These are phyloP conservation scores for Russula compacta DNA, from an alignment of 768 basidiomycete species.

Conservation along the genomic window DNA sequence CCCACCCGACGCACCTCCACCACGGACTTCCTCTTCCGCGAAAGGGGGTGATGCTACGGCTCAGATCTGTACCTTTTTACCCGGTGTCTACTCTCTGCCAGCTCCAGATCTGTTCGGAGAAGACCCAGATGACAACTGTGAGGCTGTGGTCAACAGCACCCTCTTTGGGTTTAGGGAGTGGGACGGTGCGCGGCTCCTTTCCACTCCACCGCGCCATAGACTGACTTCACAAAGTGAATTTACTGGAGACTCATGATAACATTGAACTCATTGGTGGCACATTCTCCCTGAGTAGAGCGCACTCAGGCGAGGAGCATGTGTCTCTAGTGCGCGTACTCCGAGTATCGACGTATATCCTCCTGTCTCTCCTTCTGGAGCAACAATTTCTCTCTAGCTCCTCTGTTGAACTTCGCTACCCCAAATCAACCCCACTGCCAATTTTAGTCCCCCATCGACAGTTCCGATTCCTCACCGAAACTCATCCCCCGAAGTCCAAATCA, in stretches of 20 bases:
- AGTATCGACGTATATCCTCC: slow-evolving; percentile 43
- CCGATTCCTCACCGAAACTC: slow-evolving; percentile 12
- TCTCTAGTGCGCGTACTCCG: slow-evolving; percentile 42
- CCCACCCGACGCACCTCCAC: slow-evolving; percentile 23
- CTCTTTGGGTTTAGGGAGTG: slow-evolving; percentile 46
- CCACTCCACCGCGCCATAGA: not conserved
- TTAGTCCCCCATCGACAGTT: not conserved
- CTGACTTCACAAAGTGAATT: slow-evolving; percentile 11
- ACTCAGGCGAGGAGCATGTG: slow-evolving; percentile 34
- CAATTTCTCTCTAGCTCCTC: slow-evolving; percentile 43
- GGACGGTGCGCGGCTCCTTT: slow-evolving; percentile 32
- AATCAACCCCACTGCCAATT: slow-evolving; percentile 23
- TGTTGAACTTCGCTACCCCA: slow-evolving; percentile 38
- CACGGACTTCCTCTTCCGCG: slow-evolving; percentile 33
- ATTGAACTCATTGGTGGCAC: slow-evolving; percentile 48
- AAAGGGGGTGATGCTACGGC: slow-evolving; percentile 30
- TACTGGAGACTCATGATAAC: slow-evolving; percentile 17
- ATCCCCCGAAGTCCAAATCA: slow-evolving; percentile 17
- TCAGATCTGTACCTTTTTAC: slow-evolving; percentile 38
- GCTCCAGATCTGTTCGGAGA: slow-evolving; percentile 25
- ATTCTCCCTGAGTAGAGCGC: slow-evolving; percentile 44
- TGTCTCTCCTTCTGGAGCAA: slow-evolving; percentile 55
- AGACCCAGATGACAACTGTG: slow-evolving; percentile 16
- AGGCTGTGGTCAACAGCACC: slow-evolving; percentile 25
- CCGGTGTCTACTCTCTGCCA: slow-evolving; percentile 33